Evolutionary conservation across 441 rosid genomes (phyloP), one percentile per base, ranked within the genome.

Genomic region (Brassica hybrid): DNA sequence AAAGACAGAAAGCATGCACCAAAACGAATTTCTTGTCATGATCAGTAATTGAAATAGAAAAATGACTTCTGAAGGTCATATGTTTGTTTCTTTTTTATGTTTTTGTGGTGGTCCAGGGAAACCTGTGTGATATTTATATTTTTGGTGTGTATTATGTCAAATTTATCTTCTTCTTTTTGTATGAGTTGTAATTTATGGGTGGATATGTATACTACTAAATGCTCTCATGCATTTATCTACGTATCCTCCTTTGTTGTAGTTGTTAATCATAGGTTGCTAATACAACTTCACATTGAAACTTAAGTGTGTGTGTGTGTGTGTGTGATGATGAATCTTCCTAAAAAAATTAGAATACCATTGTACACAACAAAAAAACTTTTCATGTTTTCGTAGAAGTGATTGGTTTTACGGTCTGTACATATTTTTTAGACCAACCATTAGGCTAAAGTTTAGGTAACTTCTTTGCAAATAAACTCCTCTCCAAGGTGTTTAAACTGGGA

Each of bases 181-280:
- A 52, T 23, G 65, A 60, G 52, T 18, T 68, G 79, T 69, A 74
- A 32, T 4, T 65, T 74, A 21, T 74, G 79, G 75, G 63, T 73
- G 74, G 81, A 61, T 78, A 73, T 73, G 69, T 65, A 71, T 78
- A 67, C 81, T 60, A 59, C 54, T 72, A 66, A 77, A 78, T 72
- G 77, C 73, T 67, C 65, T 66, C 57, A 60, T 73, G 76, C 77
- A 73, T n/a, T 73, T 72, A 30, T 66, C 56, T 73, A 60, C 64
- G 52, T 67, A 67, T 66, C 77, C 77, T 67, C 77, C 62, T 72
- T 71, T 60, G 50, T 72, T 67, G 50, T 67, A 78, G 74, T 36
- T 57, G 58, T 41, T 68, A 56, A 63, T 73, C 9, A 8, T 72
- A 66, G 76, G 68, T 12, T 68, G 19, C 74, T 68, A 27, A 38